Conservation (phyloP, 495 filamentous ascomycete genomes). For the Pyrenopolyporus hunteri region DNA sequence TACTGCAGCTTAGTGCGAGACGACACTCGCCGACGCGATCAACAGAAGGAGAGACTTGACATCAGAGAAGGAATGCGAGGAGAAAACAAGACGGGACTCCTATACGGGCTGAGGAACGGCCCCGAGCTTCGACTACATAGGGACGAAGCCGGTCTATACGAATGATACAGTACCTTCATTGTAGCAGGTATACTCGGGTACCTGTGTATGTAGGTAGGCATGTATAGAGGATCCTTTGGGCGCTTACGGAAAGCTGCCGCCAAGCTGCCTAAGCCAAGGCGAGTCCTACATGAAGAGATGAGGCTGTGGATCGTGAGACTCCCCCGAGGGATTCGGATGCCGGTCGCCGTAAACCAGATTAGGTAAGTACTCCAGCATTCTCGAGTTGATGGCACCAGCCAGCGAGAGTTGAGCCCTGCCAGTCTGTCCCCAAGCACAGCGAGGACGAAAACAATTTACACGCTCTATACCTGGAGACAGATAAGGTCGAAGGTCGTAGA, state of each 20-base stretch:
- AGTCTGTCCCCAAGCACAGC: no score
- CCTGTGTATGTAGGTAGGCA: no score
- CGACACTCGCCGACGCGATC: conserved; percentile 20
- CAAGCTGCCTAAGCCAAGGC: conserved; percentile 8
- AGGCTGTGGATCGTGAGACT: conserved; percentile 32
- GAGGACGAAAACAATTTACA: no score
- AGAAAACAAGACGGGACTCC: conserved; percentile 17
- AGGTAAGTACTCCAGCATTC: no score
- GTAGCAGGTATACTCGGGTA: conserved; percentile 1
- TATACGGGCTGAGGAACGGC: conserved; percentile 10
- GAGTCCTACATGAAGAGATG: conserved; percentile 25
- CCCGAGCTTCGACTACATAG: conserved; percentile 11
- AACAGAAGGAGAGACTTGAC: conserved; percentile 17
- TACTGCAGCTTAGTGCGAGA: conserved; percentile 15
- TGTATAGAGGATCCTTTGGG: conserved; percentile 12
- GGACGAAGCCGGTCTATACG: conserved; percentile 15
- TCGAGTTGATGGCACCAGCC: no score
- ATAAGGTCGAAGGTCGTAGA: no score
- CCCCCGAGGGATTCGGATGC: no score
- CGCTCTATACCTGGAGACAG: no score
- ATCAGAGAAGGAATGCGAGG: conserved; percentile 24
- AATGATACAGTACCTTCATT: conserved; percentile 23
- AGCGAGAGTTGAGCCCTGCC: no score
- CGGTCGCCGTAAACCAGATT: no score
- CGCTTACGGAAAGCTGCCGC: conserved; percentile 23